These are phyloP conservation scores for Ophiocordyceps camponoti-leonardi DNA, from an alignment of 2,329 filamentous ascomycete genomes.

Conservation along the genomic window DNA sequence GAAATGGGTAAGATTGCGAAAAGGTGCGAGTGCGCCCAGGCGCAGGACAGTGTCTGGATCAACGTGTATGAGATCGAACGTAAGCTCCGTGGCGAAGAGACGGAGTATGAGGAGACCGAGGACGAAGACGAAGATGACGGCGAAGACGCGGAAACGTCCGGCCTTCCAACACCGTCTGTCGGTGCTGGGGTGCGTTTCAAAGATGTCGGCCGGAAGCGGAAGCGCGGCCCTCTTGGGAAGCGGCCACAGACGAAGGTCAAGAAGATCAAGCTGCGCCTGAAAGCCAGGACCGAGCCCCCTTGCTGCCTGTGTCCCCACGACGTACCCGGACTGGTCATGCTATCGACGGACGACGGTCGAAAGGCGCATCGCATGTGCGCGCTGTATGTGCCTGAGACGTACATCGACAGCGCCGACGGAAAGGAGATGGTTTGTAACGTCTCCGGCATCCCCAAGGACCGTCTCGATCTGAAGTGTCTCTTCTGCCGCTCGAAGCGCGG, in stretches of 20 bases:
- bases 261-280: conserved; percentile 64
- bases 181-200: conserved; percentile 55
- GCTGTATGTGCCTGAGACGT: conserved; percentile 82
- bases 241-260: conserved; percentile 43
- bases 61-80: conserved; percentile 93
- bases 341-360: conserved; percentile 74
- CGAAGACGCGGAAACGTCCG: conserved; percentile 33
- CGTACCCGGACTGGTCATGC: conserved; percentile 61
- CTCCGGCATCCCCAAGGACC: conserved; percentile 67
- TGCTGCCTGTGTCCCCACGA: conserved; percentile 91
- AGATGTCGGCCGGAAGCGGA: conserved; percentile 44
- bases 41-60: conserved; percentile 96
- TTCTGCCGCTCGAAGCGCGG: conserved; percentile 89
- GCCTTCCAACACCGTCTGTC: conserved; percentile 63
- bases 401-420: conserved; percentile 54
- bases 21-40: conserved; percentile 87
- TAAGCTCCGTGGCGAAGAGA: conserved; percentile 76
- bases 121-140: conserved; percentile 50
- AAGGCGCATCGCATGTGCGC: conserved; percentile 82
- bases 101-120: conserved; percentile 59
- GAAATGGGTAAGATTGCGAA: conserved; percentile 91
- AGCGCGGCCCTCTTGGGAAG: conserved; percentile 14
- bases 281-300: conserved; percentile 54
- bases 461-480: conserved; percentile 81
- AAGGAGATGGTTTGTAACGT: conserved; percentile 63